Percentiles rank a stretch among this genome's conserved stretches.
phyloP scores from a whole-genome alignment of 495 filamentous ascomycete species.

The Penicillium antarcticum region DNA sequence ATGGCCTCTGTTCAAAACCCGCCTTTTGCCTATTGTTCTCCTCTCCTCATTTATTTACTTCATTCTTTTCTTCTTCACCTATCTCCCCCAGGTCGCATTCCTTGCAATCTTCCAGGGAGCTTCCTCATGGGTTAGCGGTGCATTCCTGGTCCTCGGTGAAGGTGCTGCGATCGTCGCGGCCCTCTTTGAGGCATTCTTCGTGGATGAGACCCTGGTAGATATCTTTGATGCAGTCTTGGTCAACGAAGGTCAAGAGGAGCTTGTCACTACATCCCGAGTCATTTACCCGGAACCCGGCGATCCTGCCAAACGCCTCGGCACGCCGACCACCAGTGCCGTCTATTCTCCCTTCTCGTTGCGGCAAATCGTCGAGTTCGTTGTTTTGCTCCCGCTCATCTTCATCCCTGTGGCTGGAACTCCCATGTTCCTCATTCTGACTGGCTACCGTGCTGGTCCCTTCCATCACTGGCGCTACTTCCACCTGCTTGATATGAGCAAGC shows the following conservation, averaged over 20 bases:
- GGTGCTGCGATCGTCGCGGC: conserved; percentile 57
- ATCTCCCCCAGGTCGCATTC: conserved; percentile 61
- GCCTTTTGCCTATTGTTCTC: conserved; percentile 56
- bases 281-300: conserved; percentile 51
- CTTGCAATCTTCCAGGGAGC: conserved; percentile 59
- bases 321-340: conserved; percentile 52
- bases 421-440: conserved; percentile 60
- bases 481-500: conserved; percentile 53
- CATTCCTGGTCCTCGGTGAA: conserved; percentile 64
- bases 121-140: conserved; percentile 60
- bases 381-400: conserved; percentile 64
- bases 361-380: conserved; percentile 75
- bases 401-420: conserved; percentile 61
- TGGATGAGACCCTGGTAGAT: conserved; percentile 66
- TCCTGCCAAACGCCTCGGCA: conserved; percentile 55
- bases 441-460: conserved; percentile 62
- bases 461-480: conserved; percentile 68
- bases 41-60: conserved; percentile 58
- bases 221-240: conserved; percentile 64
- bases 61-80: conserved; percentile 59
- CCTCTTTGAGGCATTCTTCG: conserved; percentile 66
- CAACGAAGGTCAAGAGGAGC: conserved; percentile 54
- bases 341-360: conserved; percentile 67
- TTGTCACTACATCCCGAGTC: conserved; percentile 52
- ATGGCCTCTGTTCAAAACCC: conserved; percentile 58